Base-by-base conservation (phyloP, 176 grass and related monocot genomes). In the Oryza nivara region DNA sequence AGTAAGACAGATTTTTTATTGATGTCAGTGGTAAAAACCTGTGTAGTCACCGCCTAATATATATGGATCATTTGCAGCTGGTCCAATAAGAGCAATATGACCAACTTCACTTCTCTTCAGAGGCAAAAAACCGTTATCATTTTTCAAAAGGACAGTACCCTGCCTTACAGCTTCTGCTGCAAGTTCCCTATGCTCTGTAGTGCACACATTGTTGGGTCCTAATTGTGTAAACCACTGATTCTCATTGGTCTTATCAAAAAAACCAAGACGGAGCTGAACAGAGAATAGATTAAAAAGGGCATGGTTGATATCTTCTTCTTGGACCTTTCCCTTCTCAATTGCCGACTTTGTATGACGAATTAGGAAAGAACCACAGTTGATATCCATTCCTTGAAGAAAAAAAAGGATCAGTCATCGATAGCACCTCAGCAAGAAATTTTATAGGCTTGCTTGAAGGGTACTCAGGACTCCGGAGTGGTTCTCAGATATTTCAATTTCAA, bases 361-460 rank as follows among this genome's bases (percentile, higher is more conserved):
- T 38, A 98, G 70, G 83, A 96, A 96, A 17, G 96, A 92, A 16
- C 96, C 91, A 35, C 96, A 96, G 45, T 96, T 98, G 89, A 98
- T 85, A 88, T 98, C 96, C 96, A 98, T 98, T 83, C 96, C 93
- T 98, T 87, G 14, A 83, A n/a, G 11, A 52, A 81, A 86, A 86
- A 54, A 17, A 70, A 17, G 22, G 68, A 77, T 6, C 32, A 23
- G n/a, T 63, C n/a, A 63, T 3, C 3, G 20, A 63, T 71, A 71
- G 48, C 36, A 70, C 19, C 4, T 78, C 51, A 80, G 65, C 14
- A 67, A 80, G 38, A 77, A 28, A 34, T 2, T 2, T 4, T 10
- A 68, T 4, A 17, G 7, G 16, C 70, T 60, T 48, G 49, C 25
- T 40, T 67, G 40, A 45, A 70, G n/a, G 45, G 19, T 34, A n/a